Conservation (phyloP, 352 stramenopile species). For the Globisporangium alternatum region DNA sequence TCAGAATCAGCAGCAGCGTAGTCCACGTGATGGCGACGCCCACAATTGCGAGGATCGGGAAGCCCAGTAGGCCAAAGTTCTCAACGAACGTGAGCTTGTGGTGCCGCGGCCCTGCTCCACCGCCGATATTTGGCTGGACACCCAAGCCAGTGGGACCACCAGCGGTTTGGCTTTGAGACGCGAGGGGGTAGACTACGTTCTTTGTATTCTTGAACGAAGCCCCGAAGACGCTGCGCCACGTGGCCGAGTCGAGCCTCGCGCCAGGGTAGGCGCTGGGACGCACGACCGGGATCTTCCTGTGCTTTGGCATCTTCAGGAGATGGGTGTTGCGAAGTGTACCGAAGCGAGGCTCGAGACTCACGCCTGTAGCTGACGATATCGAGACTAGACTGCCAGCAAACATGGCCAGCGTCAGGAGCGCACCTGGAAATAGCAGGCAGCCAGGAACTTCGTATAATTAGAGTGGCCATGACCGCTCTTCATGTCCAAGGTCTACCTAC, state of each 20-base stretch:
- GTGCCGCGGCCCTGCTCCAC: not conserved
- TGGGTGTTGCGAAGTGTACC: not conserved
- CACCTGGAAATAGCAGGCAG: too few relatives aligned
- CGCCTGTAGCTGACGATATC: not conserved
- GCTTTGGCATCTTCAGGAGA: not conserved
- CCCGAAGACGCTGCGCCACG: slow-evolving; percentile 9
- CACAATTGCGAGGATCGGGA: slow-evolving; percentile 23
- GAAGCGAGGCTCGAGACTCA: not conserved
- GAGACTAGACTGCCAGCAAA: too few relatives aligned
- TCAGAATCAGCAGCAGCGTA: slow-evolving; percentile 34
- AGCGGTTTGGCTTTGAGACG: not conserved
- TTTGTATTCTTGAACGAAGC: slow-evolving; percentile 1
- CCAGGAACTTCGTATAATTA: too few relatives aligned
- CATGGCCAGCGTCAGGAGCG: too few relatives aligned
- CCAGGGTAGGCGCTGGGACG: slow-evolving; percentile 14
- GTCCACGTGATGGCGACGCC: slow-evolving; percentile 32
- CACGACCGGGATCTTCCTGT: slow-evolving; percentile 7
- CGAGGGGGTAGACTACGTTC: slow-evolving; percentile 1
- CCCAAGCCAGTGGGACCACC: not conserved
- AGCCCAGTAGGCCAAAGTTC: slow-evolving; percentile 27
- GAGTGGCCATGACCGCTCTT: not conserved
- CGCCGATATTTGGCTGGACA: not conserved
- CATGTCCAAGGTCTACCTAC: not conserved
- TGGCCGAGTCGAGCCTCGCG: slow-evolving; percentile 4
- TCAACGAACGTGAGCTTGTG: slow-evolving; percentile 25